phyloP scores from a whole-genome alignment of 192 early-diverging fungal genomes.

The Umbelopsis isabellina region DNA sequence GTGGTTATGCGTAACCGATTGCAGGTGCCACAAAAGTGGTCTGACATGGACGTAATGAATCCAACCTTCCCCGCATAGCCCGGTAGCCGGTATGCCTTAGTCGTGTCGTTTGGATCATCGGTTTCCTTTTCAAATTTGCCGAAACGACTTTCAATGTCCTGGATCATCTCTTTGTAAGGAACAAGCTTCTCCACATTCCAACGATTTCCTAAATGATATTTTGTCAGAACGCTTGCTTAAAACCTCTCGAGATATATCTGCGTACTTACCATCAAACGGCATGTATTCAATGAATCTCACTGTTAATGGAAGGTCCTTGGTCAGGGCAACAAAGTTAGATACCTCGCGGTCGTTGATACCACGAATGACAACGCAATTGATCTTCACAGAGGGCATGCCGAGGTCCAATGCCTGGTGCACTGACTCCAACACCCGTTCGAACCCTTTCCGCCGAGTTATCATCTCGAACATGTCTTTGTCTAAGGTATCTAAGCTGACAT shows the following conservation, averaged over 20 bases:
- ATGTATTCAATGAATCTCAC: conserved; percentile 98
- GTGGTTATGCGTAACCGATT: conserved; percentile 92
- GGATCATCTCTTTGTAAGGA: conserved; percentile 78
- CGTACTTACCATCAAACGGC: conserved; percentile 88
- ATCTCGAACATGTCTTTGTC: conserved; percentile 87
- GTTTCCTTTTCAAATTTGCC: conserved; percentile 63
- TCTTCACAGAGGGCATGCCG: conserved; percentile 77
- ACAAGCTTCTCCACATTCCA: conserved; percentile 88
- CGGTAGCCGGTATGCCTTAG: conserved; percentile 76
- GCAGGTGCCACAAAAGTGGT: conserved; percentile 94
- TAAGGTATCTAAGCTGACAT: conserved; percentile 92
- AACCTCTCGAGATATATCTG: neutral
- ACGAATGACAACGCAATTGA: conserved; percentile 94
- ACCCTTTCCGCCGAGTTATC: conserved; percentile 85
- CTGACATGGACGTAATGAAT: conserved; percentile 98
- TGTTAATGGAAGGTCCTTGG: conserved; percentile 70
- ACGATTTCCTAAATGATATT: conserved; percentile 61
- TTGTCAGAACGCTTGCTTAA: neutral
- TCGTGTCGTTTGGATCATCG: conserved; percentile 86
- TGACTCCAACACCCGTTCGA: conserved; percentile 75
- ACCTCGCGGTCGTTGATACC: conserved; percentile 87
- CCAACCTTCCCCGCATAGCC: conserved; percentile 90
- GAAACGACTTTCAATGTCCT: conserved; percentile 57
- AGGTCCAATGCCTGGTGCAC: conserved; percentile 70
- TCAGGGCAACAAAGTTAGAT: conserved; percentile 82